Base-by-base conservation (phyloP, 148 eudicot species). In the Heliosperma pusillum region DNA sequence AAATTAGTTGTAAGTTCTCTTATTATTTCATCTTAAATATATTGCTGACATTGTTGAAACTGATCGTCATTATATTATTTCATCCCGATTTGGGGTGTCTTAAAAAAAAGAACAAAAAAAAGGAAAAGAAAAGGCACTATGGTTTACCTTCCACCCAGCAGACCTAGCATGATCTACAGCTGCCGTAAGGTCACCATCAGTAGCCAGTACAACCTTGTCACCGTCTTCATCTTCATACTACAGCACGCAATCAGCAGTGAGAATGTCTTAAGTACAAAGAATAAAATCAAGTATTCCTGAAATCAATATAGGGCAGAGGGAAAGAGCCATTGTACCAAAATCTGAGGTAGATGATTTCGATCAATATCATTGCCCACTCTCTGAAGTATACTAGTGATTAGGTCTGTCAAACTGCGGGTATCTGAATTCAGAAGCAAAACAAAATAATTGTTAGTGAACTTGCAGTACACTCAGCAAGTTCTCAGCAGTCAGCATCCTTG, bases 151-250 rank as follows among this genome's bases (percentile, higher is more conserved):
- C 99, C 96, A 89, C 71, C 94, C 92, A 50, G 92, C 89, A 76
- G 74, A 77, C 77, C 82, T 88, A 21, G 99, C 99, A 87, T 95
- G 99, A 47, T 95, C 99, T 21, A 92, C 89, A 70, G 99, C 99
- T 36, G 99, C 99, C 74, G 69, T 83, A 81, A 95, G 99, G 87
- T 95, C 99, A 79, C 87, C 69, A 76, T 95, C 97, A 8, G 92
- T 82, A 79, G 92, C 99, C 71, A 92, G 89, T 44, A 95, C 86
- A 58, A 95, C 99, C 78, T 78, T 82, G 81, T 95, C 99, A 50
- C 85, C 77, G 76, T 95, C 99, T 87, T 95, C 97, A 76, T 95
- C 99, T 83, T 95, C 97, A 82, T 92, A 95, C 99, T 95, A 73
- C 82, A 85, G 47, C n/a, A 79, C 70, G 77, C 17, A n/a, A 30